These are phyloP conservation scores for Eragrostis curvula DNA, from an alignment of 176 grass and related monocot genomes.

Conservation along the genomic window DNA sequence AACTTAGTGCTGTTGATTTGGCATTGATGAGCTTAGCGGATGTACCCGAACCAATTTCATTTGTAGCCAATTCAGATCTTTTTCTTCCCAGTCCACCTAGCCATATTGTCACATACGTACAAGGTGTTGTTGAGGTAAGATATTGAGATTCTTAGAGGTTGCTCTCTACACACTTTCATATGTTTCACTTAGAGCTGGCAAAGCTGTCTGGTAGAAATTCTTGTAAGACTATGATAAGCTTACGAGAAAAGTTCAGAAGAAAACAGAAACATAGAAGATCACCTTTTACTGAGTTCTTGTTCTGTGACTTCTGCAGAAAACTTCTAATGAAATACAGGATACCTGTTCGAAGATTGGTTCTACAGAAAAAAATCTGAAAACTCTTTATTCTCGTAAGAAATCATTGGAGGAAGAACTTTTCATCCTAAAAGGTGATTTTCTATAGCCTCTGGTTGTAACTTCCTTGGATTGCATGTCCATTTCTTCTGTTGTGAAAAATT, in stretches of 20 bases:
- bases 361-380: background rate
- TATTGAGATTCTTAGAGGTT: background rate
- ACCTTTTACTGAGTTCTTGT: background rate
- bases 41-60: slow-evolving; percentile 11
- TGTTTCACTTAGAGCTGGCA: background rate
- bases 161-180: background rate
- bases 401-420: slow-evolving; percentile 1
- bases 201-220: slow-evolving; percentile 1
- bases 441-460: background rate
- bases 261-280: background rate
- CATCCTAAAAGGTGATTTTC: slow-evolving; percentile 27
- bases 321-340: background rate
- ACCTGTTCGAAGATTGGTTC: background rate
- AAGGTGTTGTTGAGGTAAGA: slow-evolving; percentile 31
- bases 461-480: background rate
- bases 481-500: background rate
- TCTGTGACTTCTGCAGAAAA: slow-evolving; percentile 11
- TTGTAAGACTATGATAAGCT: slow-evolving; percentile 1
- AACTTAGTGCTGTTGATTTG: slow-evolving; percentile 22
- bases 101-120: background rate
- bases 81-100: slow-evolving; percentile 28
- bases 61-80: slow-evolving; percentile 6
- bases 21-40: slow-evolving; percentile 1
- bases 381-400: slow-evolving; percentile 2
- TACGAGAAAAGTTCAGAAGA: background rate